Percentiles rank a stretch among this genome's conserved stretches.
phyloP scores from a whole-genome alignment of 2,329 filamentous ascomycete species.

The Alternaria gansuensis region DNA sequence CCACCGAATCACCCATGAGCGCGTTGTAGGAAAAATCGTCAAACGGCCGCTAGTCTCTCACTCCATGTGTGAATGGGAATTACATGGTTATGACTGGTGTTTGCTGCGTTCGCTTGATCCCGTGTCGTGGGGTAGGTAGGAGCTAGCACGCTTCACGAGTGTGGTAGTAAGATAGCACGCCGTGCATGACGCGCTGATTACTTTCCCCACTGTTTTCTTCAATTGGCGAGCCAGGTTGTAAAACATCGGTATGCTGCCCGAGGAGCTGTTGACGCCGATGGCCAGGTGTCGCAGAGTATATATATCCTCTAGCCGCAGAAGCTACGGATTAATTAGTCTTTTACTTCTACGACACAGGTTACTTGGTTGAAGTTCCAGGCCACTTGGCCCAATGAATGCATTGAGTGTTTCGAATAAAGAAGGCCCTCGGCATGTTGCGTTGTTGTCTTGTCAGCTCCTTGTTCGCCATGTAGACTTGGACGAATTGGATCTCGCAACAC shows the following conservation, averaged over 20 bases:
- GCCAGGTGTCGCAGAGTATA: neutral
- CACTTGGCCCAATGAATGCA: neutral
- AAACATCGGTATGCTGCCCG: neutral
- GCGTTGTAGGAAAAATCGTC: neutral
- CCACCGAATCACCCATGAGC: neutral
- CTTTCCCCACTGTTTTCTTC: constrained; percentile 4
- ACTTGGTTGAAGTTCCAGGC: neutral
- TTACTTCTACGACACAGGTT: neutral
- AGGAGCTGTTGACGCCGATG: neutral
- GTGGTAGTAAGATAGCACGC: neutral
- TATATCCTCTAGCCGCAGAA: too few relatives aligned
- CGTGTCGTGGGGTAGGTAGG: neutral
- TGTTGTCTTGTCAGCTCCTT: neutral
- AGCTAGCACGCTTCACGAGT: constrained; percentile 14
- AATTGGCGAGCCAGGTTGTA: neutral
- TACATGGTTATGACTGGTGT: neutral
- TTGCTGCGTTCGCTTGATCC: constrained; percentile 4
- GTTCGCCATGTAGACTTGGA: neutral
- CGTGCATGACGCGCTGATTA: constrained; percentile 12
- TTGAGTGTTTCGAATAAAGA: neutral
- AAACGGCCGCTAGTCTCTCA: neutral
- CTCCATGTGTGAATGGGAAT: neutral
- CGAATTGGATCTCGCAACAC: neutral
- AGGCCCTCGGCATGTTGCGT: neutral
- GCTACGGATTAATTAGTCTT: too few relatives aligned